These are phyloP conservation scores for Colletotrichum lupini DNA, from an alignment of 2,329 filamentous ascomycete genomes.

Conservation along the genomic window DNA sequence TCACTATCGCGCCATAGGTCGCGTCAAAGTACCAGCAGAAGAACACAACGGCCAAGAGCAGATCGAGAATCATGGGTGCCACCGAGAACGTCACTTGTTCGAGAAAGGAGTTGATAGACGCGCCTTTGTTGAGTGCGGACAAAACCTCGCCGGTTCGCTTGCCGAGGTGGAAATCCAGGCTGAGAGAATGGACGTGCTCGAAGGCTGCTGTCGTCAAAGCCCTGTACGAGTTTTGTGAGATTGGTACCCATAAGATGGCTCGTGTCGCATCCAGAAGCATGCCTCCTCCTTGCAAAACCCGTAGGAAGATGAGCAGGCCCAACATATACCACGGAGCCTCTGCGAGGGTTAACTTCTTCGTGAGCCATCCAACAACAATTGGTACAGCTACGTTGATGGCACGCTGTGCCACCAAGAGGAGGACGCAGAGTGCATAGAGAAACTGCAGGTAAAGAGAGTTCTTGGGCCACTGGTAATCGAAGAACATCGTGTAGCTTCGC, in stretches of 20 bases:
- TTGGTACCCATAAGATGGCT: slow-evolving; percentile 92
- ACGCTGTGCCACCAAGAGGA: slow-evolving; percentile 83
- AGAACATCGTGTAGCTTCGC: slow-evolving; percentile 90
- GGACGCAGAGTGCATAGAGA: slow-evolving; percentile 84
- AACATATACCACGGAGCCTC: slow-evolving; percentile 73
- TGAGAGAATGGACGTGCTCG: slow-evolving; percentile 95
- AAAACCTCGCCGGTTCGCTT: slow-evolving; percentile 97
- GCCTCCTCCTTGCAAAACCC: slow-evolving; percentile 87
- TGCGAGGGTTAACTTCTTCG: slow-evolving; percentile 67
- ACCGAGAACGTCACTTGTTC: slow-evolving; percentile 98
- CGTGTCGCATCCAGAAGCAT: slow-evolving; percentile 86
- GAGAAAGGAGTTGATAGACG: slow-evolving; percentile 94
- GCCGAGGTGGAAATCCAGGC: slow-evolving; percentile 94
- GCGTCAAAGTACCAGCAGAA: slow-evolving; percentile 81
- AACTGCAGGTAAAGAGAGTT: slow-evolving; percentile 80
- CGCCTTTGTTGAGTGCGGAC: slow-evolving; percentile 95
- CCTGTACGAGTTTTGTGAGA: slow-evolving; percentile 96
- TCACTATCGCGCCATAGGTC: slow-evolving; percentile 84
- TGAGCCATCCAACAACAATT: slow-evolving; percentile 81
- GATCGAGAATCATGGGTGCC: slow-evolving; percentile 91
- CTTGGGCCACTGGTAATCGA: slow-evolving; percentile 95
- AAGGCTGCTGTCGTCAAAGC: slow-evolving; percentile 95
- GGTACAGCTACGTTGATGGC: slow-evolving; percentile 89
- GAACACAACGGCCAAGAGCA: slow-evolving; percentile 85
- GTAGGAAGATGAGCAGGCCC: slow-evolving; percentile 81